Evolutionary conservation across 78 protist species (phyloP), one percentile per base, ranked within the genome.

Genomic region (Salpingoeca rosetta): DNA sequence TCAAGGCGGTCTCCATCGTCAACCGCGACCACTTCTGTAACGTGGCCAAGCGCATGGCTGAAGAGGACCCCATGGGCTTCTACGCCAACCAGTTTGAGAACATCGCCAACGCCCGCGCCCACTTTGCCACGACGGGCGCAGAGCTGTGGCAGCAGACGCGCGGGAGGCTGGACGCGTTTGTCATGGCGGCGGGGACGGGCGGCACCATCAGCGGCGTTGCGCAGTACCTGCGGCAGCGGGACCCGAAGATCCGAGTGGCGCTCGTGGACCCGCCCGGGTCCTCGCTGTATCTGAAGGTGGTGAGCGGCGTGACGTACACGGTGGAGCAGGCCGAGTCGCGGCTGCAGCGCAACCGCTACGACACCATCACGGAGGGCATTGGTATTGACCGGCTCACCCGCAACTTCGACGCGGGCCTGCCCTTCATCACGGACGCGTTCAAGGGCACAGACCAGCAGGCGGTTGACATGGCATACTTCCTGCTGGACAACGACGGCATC

Each of bases 191-290:
- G 0, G 91, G 94, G 35, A 93, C 96, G 3, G 96, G 96, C 26
- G 96, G 96, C 43, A 93, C 96, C 1, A 7, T 93, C 39, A 92
- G 90, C 0, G 96, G 96, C 28, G 91, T 93, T 31, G 82, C 92
- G 45, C 56, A 78, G 73, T 84, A 35, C 37, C 84, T 93, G n/a
- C 81, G 86, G 76, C 73, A 83, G 37, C 44, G 26, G 45, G 43
- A 80, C 25, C 28, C 80, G 28, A 38, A 37, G 3, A 43, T 86
- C 11, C 43, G 35, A 17, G 72, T 81, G 31, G 12, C n/a, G 36
- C 81, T 89, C 24, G 77, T 31, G 78, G 89, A 89, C 44, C 87
- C 88, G 22, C 87, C 26, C 27, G 92, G 92, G 39, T 86, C 90
- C 36, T 76, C 72, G 1, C 81, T 86, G 40, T 38, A 25, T 65